phyloP scores from a whole-genome alignment of 2,329 filamentous ascomycete species.

The Fusarium nygamai region DNA sequence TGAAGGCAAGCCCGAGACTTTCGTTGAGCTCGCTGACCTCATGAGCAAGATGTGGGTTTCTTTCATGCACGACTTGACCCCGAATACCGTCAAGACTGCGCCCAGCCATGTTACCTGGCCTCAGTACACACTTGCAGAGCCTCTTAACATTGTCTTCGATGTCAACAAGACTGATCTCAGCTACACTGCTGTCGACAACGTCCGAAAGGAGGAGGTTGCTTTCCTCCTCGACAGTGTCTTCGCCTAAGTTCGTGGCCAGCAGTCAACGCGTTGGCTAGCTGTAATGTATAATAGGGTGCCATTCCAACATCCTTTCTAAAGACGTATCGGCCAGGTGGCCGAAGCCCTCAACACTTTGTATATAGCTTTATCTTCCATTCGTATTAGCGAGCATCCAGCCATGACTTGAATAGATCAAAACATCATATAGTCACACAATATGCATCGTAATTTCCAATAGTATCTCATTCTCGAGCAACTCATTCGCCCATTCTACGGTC shows the following conservation, averaged over 20 bases:
- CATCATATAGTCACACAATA: not conserved
- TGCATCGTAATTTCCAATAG: not conserved
- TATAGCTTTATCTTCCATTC: not conserved
- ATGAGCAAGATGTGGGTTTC: constrained; percentile 63
- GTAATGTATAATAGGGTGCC: constrained; percentile 6
- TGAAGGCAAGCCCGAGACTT: constrained; percentile 51
- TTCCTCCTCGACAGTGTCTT: constrained; percentile 47
- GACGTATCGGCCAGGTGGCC: not conserved
- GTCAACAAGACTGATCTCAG: constrained; percentile 53
- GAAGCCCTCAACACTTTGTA: not conserved
- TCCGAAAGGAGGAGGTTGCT: constrained; percentile 53
- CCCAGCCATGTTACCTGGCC: constrained; percentile 50
- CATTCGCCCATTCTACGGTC: too few relatives aligned
- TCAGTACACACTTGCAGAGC: constrained; percentile 51
- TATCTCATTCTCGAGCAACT: not conserved
- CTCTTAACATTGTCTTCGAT: constrained; percentile 61
- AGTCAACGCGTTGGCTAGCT: not conserved
- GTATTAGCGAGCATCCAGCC: not conserved
- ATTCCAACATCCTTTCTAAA: not conserved
- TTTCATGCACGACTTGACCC: constrained; percentile 47
- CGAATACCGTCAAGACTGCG: constrained; percentile 1
- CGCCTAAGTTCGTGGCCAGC: not conserved
- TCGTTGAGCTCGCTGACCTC: constrained; percentile 52
- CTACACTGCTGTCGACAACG: constrained; percentile 57
- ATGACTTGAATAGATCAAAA: not conserved